Evolutionary conservation across 1,139 yeast genomes (phyloP), one percentile per base, ranked within the genome.

Genomic region (Insectozyma bohioensis): DNA sequence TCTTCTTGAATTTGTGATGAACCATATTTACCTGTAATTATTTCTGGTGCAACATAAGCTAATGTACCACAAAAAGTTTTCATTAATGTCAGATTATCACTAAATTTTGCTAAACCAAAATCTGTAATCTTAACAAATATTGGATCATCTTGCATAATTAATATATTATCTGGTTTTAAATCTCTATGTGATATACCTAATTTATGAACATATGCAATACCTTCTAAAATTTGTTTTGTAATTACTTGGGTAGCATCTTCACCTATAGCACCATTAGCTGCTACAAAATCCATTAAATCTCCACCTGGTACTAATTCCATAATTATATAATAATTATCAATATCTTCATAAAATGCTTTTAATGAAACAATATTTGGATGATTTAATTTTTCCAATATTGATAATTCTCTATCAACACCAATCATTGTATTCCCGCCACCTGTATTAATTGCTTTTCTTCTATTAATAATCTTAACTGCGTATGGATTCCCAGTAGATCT

Each of bases 241-340:
- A 92, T 85, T 36, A 85, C 95, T 45, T 84, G 80, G 4, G 92
- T 84, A 2, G 95, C 95, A 33, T 80, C 88, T 56, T 90, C 98
- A 12, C 94, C 88, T 23, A 90, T 85, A 4, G 94, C 78, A 1
- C 97, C 97, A 56, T 85, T 84, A 2, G 90, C 86, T 0, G 95
- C 92, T 2, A 90, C 95, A 61, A 86, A 88, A 60, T 80, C 97
- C 98, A 92, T 92, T 39, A 92, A 64, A 56, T 92, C 98, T n/a
- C 98, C 98, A 7, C 97, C 97, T 1, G 95, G 82, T 12, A 92
- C 94, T 47, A 82, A 83, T 52, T 92, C 98, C 97, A 92, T 90
- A 4, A 92, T 90, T 42, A 92, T 68, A 54, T 86, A 92, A 56
- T 86, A 86, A 48, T 75, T 78, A 39, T 82, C 85, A 9, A 68